Conservation (phyloP, 2,329 filamentous ascomycete species). For the Coleophoma crateriformis region DNA sequence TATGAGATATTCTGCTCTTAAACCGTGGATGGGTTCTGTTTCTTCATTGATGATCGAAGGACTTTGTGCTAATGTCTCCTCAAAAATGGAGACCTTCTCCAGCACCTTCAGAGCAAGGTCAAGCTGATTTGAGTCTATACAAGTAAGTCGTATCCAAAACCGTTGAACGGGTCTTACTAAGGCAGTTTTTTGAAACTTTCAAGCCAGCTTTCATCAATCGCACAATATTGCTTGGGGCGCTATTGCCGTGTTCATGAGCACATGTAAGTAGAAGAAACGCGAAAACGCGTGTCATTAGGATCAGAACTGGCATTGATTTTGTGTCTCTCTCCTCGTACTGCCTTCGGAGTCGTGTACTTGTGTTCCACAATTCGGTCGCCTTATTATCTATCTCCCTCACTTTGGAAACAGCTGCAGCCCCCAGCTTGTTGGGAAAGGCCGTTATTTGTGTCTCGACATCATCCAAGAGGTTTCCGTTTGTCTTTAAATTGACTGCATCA, state of each 20-base stretch:
- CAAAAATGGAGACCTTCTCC: conserved; percentile 57
- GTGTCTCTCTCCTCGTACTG: conserved; percentile 23
- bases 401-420: conserved; percentile 23
- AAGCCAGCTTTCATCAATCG: conserved; percentile 63
- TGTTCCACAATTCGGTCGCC: conserved; percentile 62
- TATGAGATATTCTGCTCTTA: conserved; percentile 26
- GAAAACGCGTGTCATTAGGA: conserved; percentile 40
- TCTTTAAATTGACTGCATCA: conserved; percentile 10
- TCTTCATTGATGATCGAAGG: no score
- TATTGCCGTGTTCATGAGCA: conserved; percentile 33
- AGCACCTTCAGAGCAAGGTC: conserved; percentile 56
- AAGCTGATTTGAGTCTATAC: conserved; percentile 35
- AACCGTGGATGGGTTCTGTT: conserved; percentile 21
- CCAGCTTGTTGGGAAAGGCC: conserved; percentile 27
- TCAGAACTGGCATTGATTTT: conserved; percentile 12
- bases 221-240: conserved; percentile 33
- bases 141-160: conserved; percentile 2
- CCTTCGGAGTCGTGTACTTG: conserved; percentile 47
- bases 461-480: conserved; percentile 23
- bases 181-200: conserved; percentile 56
- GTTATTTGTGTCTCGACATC: conserved; percentile 36
- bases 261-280: conserved; percentile 64
- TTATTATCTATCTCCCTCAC: conserved; percentile 45
- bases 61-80: conserved; percentile 21
- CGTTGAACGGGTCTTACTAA: conserved; percentile 39